Percentiles rank a stretch among this genome's conserved stretches.
Evolutionary conservation across 805 yeast species (phyloP).

Genomic region (Myxozyma geophila): DNA sequence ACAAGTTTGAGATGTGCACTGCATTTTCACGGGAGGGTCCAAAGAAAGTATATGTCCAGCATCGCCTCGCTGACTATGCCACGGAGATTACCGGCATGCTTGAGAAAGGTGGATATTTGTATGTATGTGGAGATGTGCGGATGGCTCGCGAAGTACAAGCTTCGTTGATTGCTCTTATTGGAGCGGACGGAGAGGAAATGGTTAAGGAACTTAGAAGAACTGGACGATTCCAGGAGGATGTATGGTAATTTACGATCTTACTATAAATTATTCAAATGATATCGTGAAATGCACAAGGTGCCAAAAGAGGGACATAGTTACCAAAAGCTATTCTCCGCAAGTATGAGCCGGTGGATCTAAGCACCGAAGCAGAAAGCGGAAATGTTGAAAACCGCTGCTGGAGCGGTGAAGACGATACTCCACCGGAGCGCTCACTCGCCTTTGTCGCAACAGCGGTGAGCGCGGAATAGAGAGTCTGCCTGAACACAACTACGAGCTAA

Average conservation of each 20-base stretch:
- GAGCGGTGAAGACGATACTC: no score
- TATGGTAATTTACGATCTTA: slow-evolving; percentile 61
- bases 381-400: no score
- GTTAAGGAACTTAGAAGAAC: slow-evolving; percentile 76
- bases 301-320: background rate
- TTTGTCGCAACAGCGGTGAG: no score
- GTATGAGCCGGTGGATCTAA: no score
- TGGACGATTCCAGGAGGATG: slow-evolving; percentile 94
- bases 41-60: slow-evolving; percentile 80
- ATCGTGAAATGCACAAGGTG: background rate
- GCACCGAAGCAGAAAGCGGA: no score
- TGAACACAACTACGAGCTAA: background rate
- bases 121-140: slow-evolving; percentile 96
- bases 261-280: background rate
- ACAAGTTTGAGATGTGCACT: slow-evolving; percentile 66
- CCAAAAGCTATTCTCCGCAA: no score
- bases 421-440: no score
- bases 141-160: slow-evolving; percentile 93
- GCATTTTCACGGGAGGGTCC: slow-evolving; percentile 82
- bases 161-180: slow-evolving; percentile 64
- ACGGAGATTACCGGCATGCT: slow-evolving; percentile 57
- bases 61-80: slow-evolving; percentile 58
- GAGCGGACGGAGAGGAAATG: slow-evolving; percentile 70
- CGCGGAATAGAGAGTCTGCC: no score
- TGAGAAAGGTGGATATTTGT: slow-evolving; percentile 75